Percentiles rank a stretch among this genome's conserved stretches.
phyloP scores from a whole-genome alignment of 192 early-diverging fungal genomes.

The Coemansia sp. region DNA sequence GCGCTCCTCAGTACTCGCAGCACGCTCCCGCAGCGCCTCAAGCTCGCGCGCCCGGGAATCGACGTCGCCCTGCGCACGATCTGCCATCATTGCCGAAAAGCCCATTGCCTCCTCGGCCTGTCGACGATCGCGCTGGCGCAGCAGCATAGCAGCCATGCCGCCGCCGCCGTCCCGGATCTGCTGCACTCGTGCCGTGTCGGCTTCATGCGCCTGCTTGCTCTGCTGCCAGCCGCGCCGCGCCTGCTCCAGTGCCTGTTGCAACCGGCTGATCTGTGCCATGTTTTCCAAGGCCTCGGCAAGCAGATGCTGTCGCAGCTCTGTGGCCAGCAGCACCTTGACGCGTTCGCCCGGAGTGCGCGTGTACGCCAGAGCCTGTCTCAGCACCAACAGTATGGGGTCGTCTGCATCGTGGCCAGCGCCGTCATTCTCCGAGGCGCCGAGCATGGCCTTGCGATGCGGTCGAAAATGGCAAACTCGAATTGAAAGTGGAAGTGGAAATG shows the following conservation, averaged over 20 bases:
- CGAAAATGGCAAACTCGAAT: background rate
- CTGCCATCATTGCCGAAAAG: constrained; percentile 5
- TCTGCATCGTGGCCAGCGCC: background rate
- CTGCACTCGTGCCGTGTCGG: background rate
- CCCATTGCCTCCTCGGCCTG: background rate
- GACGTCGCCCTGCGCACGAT: background rate
- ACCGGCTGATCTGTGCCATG: background rate
- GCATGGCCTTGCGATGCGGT: background rate
- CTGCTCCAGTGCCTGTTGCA: background rate
- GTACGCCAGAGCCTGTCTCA: background rate
- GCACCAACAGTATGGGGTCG: background rate
- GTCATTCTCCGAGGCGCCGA: background rate
- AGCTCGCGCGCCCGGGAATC: background rate
- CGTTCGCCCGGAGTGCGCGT: background rate
- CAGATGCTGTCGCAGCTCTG: constrained; percentile 1
- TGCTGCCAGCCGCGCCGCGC: background rate
- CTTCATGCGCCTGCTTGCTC: background rate
- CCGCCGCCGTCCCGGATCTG: background rate
- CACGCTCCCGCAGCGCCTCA: background rate
- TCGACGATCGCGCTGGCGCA: background rate
- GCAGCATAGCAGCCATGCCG: background rate
- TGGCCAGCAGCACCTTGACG: background rate
- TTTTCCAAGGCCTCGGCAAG: background rate
- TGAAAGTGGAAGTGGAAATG: background rate
- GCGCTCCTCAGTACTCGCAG: background rate